A percentile compares a stretch with the other conserved stretches of the same genome.
Conservation (phyloP, 306 rosid species). For the Prinsepia uniflora region DNA sequence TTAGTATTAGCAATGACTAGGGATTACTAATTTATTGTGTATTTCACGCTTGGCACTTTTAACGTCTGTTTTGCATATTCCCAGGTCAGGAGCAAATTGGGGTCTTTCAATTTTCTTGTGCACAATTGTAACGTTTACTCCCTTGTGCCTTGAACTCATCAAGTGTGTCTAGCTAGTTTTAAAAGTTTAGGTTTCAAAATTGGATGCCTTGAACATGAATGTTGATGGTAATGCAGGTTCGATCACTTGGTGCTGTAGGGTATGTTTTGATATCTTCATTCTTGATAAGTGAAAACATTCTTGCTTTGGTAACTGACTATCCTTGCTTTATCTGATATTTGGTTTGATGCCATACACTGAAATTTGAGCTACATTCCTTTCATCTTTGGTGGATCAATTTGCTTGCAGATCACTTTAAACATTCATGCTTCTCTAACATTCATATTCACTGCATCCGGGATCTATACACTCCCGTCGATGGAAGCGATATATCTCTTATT, state of each 20-base stretch:
- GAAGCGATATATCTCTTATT: constrained; percentile 59
- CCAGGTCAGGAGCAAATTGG: constrained; percentile 79
- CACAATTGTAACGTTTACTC: constrained; percentile 67
- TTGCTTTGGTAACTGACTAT: constrained; percentile 65
- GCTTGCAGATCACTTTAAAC: constrained; percentile 85
- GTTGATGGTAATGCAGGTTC: constrained; percentile 45
- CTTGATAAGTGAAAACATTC: constrained; percentile 88
- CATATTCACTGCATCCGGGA: constrained; percentile 70
- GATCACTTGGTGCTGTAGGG: constrained; percentile 80
- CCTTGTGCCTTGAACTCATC: constrained; percentile 25
- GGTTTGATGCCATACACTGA: background rate
- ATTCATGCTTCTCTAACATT: constrained; percentile 88
- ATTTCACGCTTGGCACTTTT: background rate
- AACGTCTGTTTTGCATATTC: constrained; percentile 26
- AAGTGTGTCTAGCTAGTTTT: constrained; percentile 5
- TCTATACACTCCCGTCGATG: constrained; percentile 76
- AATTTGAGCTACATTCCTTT: background rate
- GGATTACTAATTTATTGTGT: background rate
- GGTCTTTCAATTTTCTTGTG: constrained; percentile 65
- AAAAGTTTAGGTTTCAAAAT: background rate
- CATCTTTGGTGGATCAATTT: constrained; percentile 4
- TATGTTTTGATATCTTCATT: constrained; percentile 78
- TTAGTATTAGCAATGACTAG: constrained; percentile 7
- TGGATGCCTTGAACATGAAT: no score
- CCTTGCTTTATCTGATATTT: constrained; percentile 5